Evolutionary conservation across 257 asterid genomes (phyloP).

Genomic region (Asclepias syriaca): DNA sequence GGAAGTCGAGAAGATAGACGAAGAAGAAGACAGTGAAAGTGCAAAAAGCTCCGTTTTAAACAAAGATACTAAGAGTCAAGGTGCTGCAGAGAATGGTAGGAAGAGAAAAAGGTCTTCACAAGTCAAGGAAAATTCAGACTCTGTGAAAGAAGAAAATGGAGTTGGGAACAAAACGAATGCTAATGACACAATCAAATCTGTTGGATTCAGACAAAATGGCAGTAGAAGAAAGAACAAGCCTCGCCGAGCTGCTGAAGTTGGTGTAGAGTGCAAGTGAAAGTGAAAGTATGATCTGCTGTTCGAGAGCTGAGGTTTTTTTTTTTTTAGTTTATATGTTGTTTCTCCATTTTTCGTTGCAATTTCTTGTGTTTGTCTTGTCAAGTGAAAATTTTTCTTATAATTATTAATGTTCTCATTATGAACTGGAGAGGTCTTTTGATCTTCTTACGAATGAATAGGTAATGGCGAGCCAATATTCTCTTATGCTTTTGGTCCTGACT

Average conservation of each 20-base stretch:
- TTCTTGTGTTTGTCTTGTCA: constrained; percentile 12
- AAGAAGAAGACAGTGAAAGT: constrained; percentile 40
- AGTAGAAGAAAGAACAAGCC: constrained; percentile 90
- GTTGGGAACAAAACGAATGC: constrained; percentile 32
- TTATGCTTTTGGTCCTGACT: constrained; percentile 1
- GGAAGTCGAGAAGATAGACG: constrained; percentile 46
- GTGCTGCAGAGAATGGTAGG: constrained; percentile 38
- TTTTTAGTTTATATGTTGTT: constrained; percentile 8
- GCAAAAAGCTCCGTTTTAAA: constrained; percentile 26
- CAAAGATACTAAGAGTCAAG: constrained; percentile 41
- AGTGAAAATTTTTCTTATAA: constrained; percentile 12
- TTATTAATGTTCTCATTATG: constrained; percentile 13
- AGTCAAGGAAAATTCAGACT: constrained; percentile 42
- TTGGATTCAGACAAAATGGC: constrained; percentile 61
- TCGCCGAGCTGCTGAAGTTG: constrained; percentile 89
- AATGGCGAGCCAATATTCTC: constrained; percentile 1
- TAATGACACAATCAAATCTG: constrained; percentile 34
- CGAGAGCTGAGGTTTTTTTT: constrained; percentile 12
- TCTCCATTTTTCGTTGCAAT: constrained; percentile 11
- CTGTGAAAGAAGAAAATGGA: constrained; percentile 49
- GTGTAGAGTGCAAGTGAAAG: constrained; percentile 66
- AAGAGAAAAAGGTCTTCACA: constrained; percentile 62
- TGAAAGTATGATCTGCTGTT: constrained; percentile 23
- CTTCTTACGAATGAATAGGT: constrained; percentile 8
- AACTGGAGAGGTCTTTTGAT: constrained; percentile 6